Evolutionary conservation across 139 green algal genomes (phyloP).

Genomic region (Nannochloris sp.): DNA sequence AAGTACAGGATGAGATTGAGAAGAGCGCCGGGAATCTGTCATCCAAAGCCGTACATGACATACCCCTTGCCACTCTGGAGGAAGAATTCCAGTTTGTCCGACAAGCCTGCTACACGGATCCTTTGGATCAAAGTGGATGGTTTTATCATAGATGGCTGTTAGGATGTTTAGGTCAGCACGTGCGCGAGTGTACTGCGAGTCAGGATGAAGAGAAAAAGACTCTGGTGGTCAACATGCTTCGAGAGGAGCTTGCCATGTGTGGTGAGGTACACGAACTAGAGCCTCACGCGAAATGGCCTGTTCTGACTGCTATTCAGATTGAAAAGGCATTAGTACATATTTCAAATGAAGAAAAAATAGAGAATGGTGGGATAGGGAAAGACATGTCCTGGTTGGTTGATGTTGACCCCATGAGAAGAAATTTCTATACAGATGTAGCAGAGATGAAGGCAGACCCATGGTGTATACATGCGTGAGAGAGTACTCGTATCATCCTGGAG

Average conservation of each 20-base stretch:
- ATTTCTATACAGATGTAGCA: constrained; percentile 38
- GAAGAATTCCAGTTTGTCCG: constrained; percentile 87
- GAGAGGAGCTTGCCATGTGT: constrained; percentile 14
- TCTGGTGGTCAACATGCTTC: background rate
- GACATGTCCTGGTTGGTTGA: constrained; percentile 13
- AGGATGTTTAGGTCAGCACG: background rate
- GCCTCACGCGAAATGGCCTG: constrained; percentile 65
- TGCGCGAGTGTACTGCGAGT: background rate
- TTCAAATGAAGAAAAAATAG: too few species aligned
- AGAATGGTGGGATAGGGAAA: background rate
- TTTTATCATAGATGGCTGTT: constrained; percentile 93
- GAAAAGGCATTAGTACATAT: background rate
- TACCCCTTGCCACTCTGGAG: constrained; percentile 54
- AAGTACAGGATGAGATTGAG: constrained; percentile 1
- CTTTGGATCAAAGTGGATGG: constrained; percentile 86
- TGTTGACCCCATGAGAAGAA: constrained; percentile 29
- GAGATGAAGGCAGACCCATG: constrained; percentile 21
- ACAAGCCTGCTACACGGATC: constrained; percentile 89
- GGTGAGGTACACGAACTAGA: constrained; percentile 34
- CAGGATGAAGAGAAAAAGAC: constrained; percentile 3
- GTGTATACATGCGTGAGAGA: background rate
- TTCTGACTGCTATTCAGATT: constrained; percentile 45
- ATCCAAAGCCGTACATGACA: constrained; percentile 6
- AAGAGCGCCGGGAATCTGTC: background rate
- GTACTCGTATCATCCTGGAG: constrained; percentile 7